These are phyloP conservation scores for Xerophyta viscosa DNA, from an alignment of 106 monocot genomes.

Conservation along the genomic window DNA sequence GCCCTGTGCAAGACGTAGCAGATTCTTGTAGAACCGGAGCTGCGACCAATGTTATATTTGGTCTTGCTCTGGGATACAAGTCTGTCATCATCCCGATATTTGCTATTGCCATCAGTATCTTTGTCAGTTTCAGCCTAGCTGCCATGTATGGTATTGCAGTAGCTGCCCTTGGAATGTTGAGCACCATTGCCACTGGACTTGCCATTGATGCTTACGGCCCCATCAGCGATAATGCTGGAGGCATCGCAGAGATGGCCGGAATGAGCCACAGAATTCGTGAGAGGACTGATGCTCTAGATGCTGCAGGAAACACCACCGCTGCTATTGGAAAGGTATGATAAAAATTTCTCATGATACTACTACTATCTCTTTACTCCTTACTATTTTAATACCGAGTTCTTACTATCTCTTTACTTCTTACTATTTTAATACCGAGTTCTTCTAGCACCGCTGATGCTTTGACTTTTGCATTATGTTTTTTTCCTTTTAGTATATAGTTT, in stretches of 20 bases:
- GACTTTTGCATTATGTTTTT: not conserved
- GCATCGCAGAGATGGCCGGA: conserved; percentile 42
- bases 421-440: too few species aligned
- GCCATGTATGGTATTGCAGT: conserved; percentile 40
- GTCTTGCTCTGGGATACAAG: conserved; percentile 39
- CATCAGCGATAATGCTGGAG: conserved; percentile 40
- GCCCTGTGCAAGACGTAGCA: conserved; percentile 36
- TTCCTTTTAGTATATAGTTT: not conserved
- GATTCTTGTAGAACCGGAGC: conserved; percentile 42
- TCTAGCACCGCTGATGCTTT: not conserved
- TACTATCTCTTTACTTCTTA: too few species aligned
- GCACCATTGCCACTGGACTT: conserved; percentile 36
- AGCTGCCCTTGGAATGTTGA: conserved; percentile 39
- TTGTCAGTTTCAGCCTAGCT: conserved; percentile 37
- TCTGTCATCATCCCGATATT: conserved; percentile 39
- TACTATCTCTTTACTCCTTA: too few species aligned
- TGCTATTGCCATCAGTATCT: conserved; percentile 31
- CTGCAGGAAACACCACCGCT: conserved; percentile 40
- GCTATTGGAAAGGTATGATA: conserved; percentile 41
- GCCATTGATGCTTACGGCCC: conserved; percentile 42
- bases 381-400: too few species aligned
- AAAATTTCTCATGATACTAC: too few species aligned
- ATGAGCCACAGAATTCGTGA: conserved; percentile 39
- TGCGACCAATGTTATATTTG: conserved; percentile 37
- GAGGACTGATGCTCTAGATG: conserved; percentile 38